A percentile compares a stretch with the other conserved stretches of the same genome.
phyloP scores from a whole-genome alignment of 257 asterid genomes.

The Solanum tarijense region DNA sequence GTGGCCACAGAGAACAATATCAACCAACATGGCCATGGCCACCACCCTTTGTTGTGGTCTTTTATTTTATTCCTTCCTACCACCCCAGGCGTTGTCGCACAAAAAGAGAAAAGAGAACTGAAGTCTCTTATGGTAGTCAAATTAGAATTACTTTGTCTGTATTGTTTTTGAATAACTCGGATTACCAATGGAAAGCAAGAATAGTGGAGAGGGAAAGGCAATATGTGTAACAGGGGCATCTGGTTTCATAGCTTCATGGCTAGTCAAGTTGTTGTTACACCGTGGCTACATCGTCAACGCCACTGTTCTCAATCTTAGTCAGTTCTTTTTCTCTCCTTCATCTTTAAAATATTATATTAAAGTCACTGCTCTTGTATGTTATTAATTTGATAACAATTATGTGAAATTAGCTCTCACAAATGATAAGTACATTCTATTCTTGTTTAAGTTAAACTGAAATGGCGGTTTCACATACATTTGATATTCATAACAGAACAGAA shows the following conservation, averaged over 20 bases:
- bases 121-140: too few species aligned
- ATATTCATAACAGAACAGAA: not conserved
- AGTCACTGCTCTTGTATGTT: too few species aligned
- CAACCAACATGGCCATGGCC: too few species aligned
- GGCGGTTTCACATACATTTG: not conserved
- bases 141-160: too few species aligned
- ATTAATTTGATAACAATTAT: too few species aligned
- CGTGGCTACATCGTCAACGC: slow-evolving; percentile 51
- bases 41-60: too few species aligned
- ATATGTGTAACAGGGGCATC: slow-evolving; percentile 70
- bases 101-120: too few species aligned
- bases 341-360: too few species aligned
- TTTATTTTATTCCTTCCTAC: too few species aligned
- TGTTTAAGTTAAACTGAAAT: not conserved
- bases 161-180: not conserved
- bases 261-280: not conserved
- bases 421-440: not conserved
- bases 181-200: not conserved
- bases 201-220: slow-evolving; percentile 9
- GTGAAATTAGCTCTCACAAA: not conserved
- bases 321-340: not conserved
- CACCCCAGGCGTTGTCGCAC: too few species aligned
- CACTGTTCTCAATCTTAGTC: slow-evolving; percentile 39
- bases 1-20: too few species aligned
- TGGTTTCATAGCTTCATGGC: slow-evolving; percentile 57